Conservation (phyloP, 352 stramenopile species). For the Phytophthora lateralis region DNA sequence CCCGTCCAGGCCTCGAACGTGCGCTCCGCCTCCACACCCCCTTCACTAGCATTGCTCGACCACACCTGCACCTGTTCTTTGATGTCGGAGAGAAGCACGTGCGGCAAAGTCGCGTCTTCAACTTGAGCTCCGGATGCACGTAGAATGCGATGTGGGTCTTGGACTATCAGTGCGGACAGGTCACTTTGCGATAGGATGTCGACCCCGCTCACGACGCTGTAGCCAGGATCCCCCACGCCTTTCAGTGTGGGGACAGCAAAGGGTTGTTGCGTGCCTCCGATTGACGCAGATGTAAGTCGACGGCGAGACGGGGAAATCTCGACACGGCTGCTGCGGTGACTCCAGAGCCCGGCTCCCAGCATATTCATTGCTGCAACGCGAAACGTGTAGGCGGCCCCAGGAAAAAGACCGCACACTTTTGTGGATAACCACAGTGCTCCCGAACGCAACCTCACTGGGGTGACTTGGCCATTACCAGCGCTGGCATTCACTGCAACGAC, state of each 20-base stretch:
- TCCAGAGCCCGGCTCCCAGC: conserved; percentile 65
- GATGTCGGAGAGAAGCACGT: conserved; percentile 65
- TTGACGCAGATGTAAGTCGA: conserved; percentile 10
- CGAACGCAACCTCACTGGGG: conserved; percentile 16
- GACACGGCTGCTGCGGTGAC: conserved; percentile 40
- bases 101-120: conserved; percentile 29
- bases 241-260: conserved; percentile 45
- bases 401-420: conserved; percentile 54
- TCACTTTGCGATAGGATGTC: conserved; percentile 35
- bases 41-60: conserved; percentile 18
- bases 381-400: conserved; percentile 49
- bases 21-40: conserved; percentile 10
- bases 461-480: conserved; percentile 13
- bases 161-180: conserved; percentile 26
- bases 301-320: conserved; percentile 4
- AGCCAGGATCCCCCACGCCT: conserved; percentile 54
- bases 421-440: conserved; percentile 38
- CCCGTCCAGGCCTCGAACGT: conserved; percentile 64
- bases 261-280: conserved; percentile 1
- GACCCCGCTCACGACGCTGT: conserved; percentile 33
- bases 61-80: conserved; percentile 45
- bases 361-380: conserved; percentile 70
- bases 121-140: conserved; percentile 23
- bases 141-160: conserved; percentile 33
- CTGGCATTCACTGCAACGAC: conserved; percentile 34